These are phyloP conservation scores for Sporobolomyces pararoseus DNA, from an alignment of 768 basidiomycete genomes.

Conservation along the genomic window DNA sequence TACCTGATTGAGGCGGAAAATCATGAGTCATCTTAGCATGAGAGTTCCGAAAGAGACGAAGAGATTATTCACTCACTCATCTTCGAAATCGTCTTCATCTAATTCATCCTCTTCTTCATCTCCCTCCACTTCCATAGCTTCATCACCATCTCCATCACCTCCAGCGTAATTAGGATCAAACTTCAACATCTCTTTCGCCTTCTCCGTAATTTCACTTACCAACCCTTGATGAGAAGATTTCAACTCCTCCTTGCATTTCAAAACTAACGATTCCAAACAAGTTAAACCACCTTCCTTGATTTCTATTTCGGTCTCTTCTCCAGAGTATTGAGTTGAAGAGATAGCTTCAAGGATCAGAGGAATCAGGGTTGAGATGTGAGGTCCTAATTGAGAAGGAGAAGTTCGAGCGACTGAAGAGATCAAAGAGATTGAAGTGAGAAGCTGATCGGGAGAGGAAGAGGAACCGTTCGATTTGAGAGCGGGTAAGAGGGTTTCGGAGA, in stretches of 20 bases:
- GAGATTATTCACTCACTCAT: neutral
- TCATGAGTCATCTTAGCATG: neutral
- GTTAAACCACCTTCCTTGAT: slow-evolving; percentile 65
- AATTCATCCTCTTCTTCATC: slow-evolving; percentile 60
- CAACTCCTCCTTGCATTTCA: slow-evolving; percentile 63
- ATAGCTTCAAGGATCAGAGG: slow-evolving; percentile 68
- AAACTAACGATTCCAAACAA: slow-evolving; percentile 78
- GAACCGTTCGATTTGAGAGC: slow-evolving; percentile 10
- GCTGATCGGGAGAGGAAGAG: slow-evolving; percentile 18
- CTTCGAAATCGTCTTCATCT: slow-evolving; percentile 50
- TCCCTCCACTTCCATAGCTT: slow-evolving; percentile 35
- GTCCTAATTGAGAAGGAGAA: slow-evolving; percentile 40
- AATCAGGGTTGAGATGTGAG: slow-evolving; percentile 52
- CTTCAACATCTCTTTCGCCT: slow-evolving; percentile 74
- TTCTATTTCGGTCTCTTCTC: slow-evolving; percentile 51
- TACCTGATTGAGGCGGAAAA: slow-evolving; percentile 57
- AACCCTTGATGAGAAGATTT: slow-evolving; percentile 63
- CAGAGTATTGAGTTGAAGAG: neutral
- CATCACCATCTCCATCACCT: slow-evolving; percentile 54
- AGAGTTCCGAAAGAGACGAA: neutral
- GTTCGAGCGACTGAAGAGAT: slow-evolving; percentile 67
- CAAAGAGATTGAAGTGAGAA: slow-evolving; percentile 53
- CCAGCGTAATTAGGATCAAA: slow-evolving; percentile 89
- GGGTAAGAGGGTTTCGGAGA: slow-evolving; percentile 29
- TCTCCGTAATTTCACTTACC: slow-evolving; percentile 63